Evolutionary conservation across 257 asterid species (phyloP).

Genomic region (Gentiana dahurica): DNA sequence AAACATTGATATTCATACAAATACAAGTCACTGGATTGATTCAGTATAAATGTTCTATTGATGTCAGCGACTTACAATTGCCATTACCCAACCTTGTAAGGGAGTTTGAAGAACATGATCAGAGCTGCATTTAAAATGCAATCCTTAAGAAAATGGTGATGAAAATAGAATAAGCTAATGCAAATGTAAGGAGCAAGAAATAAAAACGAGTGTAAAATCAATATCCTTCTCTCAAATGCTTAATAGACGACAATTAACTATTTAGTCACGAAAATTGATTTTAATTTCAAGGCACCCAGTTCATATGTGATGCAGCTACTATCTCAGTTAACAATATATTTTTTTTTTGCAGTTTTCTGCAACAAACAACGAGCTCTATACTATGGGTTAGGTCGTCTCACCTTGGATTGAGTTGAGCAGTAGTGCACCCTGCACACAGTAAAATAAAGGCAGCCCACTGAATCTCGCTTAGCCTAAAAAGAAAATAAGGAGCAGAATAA

Average conservation of each 20-base stretch:
- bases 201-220: background rate
- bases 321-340: background rate
- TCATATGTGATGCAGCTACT: background rate
- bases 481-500: background rate
- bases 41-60: conserved; percentile 4
- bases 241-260: background rate
- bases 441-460: conserved; percentile 98
- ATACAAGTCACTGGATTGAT: conserved; percentile 13
- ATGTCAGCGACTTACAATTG: conserved; percentile 69
- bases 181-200: conserved; percentile 2
- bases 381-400: conserved; percentile 26
- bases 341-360: too few relatives aligned
- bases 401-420: conserved; percentile 95
- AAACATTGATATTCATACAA: conserved; percentile 6
- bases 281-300: conserved; percentile 3
- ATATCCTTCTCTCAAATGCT: too few relatives aligned
- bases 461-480: conserved; percentile 76
- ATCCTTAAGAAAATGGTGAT: conserved; percentile 11
- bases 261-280: conserved; percentile 6
- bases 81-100: conserved; percentile 95
- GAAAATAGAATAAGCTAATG: conserved; percentile 7
- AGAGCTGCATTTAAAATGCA: conserved; percentile 51
- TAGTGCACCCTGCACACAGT: conserved; percentile 99
- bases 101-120: conserved; percentile 92
- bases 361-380: conserved; percentile 9